Conservation (phyloP, 768 basidiomycete species). For the Wakefieldia striispora region DNA sequence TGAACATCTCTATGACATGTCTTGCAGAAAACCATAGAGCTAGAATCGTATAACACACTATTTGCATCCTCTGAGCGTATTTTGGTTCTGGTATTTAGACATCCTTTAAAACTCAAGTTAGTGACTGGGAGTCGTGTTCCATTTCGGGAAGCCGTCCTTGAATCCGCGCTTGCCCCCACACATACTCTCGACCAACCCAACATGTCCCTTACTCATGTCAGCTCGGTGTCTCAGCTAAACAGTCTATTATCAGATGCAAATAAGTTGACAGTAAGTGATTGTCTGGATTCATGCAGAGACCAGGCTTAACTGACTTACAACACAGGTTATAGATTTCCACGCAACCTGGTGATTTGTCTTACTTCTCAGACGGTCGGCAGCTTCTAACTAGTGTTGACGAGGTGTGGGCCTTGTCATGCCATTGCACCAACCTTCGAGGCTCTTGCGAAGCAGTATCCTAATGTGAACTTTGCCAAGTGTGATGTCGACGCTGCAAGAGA, state of each 20-base stretch:
- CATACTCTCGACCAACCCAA: background rate
- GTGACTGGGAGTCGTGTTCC: background rate
- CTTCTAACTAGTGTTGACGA: conserved; percentile 29
- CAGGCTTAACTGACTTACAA: background rate
- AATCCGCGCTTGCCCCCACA: background rate
- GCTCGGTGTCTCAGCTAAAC: conserved; percentile 63
- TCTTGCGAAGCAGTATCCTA: conserved; percentile 62
- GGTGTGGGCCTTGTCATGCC: conserved; percentile 85
- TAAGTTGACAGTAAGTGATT: conserved; percentile 57
- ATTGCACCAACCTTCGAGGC: conserved; percentile 77
- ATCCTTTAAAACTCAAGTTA: too few species aligned
- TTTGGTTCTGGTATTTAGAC: too few species aligned
- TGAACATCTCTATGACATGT: background rate
- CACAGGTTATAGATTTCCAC: conserved; percentile 83
- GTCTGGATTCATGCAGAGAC: background rate
- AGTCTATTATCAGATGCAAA: conserved; percentile 54
- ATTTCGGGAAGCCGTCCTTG: background rate
- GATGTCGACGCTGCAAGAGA: conserved; percentile 73
- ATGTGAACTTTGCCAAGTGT: conserved; percentile 82
- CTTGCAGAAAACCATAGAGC: background rate
- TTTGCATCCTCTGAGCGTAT: too few species aligned
- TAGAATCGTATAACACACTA: background rate
- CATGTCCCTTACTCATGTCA: conserved; percentile 64
- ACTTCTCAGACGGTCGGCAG: background rate
- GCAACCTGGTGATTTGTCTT: conserved; percentile 62